Conservation (phyloP, 2,329 filamentous ascomycete genomes). For the Aspergillus brasiliensis region DNA sequence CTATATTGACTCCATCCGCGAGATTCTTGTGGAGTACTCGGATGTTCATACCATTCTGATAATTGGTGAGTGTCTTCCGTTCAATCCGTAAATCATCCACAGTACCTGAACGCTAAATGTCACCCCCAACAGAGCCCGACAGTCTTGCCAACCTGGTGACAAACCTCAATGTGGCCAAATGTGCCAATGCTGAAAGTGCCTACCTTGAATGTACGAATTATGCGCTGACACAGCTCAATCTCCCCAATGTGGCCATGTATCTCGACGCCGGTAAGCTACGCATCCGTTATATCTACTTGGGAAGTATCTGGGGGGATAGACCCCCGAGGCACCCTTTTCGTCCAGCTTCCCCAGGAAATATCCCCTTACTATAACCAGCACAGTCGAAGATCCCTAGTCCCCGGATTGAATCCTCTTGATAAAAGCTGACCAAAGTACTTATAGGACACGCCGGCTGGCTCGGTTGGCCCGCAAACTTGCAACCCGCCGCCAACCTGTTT, state of each 20-base stretch:
- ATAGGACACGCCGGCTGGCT: conserved; percentile 63
- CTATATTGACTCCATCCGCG: conserved; percentile 59
- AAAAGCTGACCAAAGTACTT: not conserved
- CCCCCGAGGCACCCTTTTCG: not conserved
- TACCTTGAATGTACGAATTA: conserved; percentile 61
- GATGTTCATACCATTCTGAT: conserved; percentile 55
- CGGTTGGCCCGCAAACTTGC: conserved; percentile 64
- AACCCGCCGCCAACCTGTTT: conserved; percentile 53
- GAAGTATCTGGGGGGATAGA: not conserved
- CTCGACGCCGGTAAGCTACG: conserved; percentile 56
- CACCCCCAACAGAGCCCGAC: conserved; percentile 57
- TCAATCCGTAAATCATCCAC: not conserved
- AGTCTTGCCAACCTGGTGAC: conserved; percentile 65
- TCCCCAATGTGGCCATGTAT: conserved; percentile 65
- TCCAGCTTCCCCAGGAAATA: not conserved
- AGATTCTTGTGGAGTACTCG: conserved; percentile 56
- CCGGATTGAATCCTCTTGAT: not conserved
- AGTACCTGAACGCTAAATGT: not conserved
- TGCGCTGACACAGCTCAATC: conserved; percentile 58
- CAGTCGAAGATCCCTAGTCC: not conserved
- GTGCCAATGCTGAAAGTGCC: conserved; percentile 55
- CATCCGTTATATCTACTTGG: not conserved
- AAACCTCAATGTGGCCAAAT: conserved; percentile 58
- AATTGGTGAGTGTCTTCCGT: conserved; percentile 42
- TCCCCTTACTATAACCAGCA: not conserved